These are phyloP conservation scores for Amoeboaphelidium protococcarum DNA, from an alignment of 371 early-diverging fungal genomes.

Conservation along the genomic window DNA sequence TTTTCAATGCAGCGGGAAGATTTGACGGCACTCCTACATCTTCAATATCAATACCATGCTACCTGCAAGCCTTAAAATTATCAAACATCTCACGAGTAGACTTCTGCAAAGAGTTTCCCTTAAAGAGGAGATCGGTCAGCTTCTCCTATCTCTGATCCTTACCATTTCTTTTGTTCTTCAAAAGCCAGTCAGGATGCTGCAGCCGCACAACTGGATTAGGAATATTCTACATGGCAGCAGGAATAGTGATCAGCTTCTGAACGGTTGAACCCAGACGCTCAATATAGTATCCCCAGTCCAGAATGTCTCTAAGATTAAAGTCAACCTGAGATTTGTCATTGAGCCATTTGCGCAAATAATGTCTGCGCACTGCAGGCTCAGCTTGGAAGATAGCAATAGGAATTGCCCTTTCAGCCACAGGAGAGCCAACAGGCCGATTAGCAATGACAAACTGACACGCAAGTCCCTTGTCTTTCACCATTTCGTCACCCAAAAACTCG, in stretches of 20 bases:
- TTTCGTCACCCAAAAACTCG: slow-evolving; percentile 91
- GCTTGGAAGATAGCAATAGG: slow-evolving; percentile 89
- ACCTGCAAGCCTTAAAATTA: neutral
- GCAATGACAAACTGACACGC: slow-evolving; percentile 94
- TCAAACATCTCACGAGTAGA: neutral
- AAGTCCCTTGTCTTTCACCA: slow-evolving; percentile 90
- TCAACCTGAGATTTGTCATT: slow-evolving; percentile 28
- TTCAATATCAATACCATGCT: slow-evolving; percentile 1
- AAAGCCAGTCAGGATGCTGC: slow-evolving; percentile 81
- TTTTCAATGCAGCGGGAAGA: slow-evolving; percentile 4
- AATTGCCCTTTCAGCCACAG: slow-evolving; percentile 88
- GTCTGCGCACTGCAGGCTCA: slow-evolving; percentile 41
- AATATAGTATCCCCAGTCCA: slow-evolving; percentile 98
- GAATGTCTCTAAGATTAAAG: slow-evolving; percentile 60
- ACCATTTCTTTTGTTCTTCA: too few relatives aligned
- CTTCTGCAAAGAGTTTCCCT: slow-evolving; percentile 41
- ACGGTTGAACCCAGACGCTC: slow-evolving; percentile 88
- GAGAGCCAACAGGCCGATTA: slow-evolving; percentile 49
- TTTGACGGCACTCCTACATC: slow-evolving; percentile 29
- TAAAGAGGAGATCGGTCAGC: slow-evolving; percentile 56
- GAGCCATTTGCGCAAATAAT: slow-evolving; percentile 84
- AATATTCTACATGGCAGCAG: slow-evolving; percentile 91
- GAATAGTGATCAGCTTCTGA: slow-evolving; percentile 94
- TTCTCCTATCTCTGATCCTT: slow-evolving; percentile 39
- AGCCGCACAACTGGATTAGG: slow-evolving; percentile 72